Conservation (phyloP, 257 asterid genomes). For the Cruciata laevipes region DNA sequence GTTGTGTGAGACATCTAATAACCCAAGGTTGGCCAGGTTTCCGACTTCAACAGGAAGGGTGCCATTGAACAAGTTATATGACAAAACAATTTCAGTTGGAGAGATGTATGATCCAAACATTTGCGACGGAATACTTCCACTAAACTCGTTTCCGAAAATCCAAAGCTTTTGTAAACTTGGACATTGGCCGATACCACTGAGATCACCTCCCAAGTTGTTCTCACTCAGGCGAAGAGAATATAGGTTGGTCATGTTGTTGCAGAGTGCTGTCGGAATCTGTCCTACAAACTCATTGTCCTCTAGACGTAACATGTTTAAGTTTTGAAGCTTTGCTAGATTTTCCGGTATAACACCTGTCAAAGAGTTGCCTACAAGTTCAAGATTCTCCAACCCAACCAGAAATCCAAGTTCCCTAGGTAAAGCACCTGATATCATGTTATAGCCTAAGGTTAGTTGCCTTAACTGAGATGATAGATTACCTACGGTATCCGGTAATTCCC, state of each 20-base stretch:
- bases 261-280: not conserved
- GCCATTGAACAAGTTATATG: slow-evolving; percentile 17
- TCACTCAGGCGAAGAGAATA: too few relatives aligned
- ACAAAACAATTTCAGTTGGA: slow-evolving; percentile 12
- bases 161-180: slow-evolving; percentile 11
- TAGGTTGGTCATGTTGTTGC: slow-evolving; percentile 16
- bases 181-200: slow-evolving; percentile 5
- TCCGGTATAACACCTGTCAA: slow-evolving; percentile 24
- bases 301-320: not conserved
- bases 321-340: slow-evolving; percentile 21
- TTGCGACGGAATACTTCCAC: slow-evolving; percentile 11
- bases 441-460: not conserved
- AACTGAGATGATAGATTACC: slow-evolving; percentile 25
- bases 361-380: slow-evolving; percentile 9
- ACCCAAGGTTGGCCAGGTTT: too few relatives aligned
- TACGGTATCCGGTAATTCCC: not conserved
- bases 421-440: slow-evolving; percentile 23
- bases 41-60: too few relatives aligned
- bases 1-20: slow-evolving; percentile 1
- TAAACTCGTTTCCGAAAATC: slow-evolving; percentile 21
- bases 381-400: slow-evolving; percentile 10
- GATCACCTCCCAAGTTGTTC: slow-evolving; percentile 11
- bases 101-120: not conserved
- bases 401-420: slow-evolving; percentile 18
- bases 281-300: not conserved